Evolutionary conservation across 2,329 filamentous ascomycete species (phyloP), one percentile per base, ranked within the genome.

Genomic region (Botrytis pseudocinerea): DNA sequence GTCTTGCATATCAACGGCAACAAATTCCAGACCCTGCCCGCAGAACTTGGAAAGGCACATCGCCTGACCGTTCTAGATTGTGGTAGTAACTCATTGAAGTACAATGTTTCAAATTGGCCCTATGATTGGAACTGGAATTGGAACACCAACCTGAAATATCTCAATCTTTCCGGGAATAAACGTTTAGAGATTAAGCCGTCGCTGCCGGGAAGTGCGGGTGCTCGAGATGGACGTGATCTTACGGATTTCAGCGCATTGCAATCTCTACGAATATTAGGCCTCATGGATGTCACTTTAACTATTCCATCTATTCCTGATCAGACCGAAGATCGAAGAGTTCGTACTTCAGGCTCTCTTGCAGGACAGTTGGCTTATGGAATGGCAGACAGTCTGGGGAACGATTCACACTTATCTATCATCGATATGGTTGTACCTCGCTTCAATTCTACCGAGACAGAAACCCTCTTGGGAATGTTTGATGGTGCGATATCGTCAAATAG

Each of bases 101-200:
- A 99, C 87, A 99, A 99, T 81, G 97, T 99, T 65, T 96, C 94
- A 44, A 99, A 99, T 80, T 97, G 97, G 87, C 96, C 95, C 0
- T 99, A 99, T 81, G 96, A 99, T 81, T 99, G 96, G 96, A 99
- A 99, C 79, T 99, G 96, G 96, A 98, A 98, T 80, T 93, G 96
- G 87, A 99, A 99, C 79, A 93, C 93, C 66, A 97, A 98, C 78
- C 85, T 99, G 76, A 92, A 95, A 76, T 99, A 97, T 80, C 90
- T 99, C 75, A 99, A 98, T 80, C 86, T 99, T 80, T 98, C 95
- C 0, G 96, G 96, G 69, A 99, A 99, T 84, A 98, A 97, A 82
- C 91, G 95, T 69, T 84, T 99, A 48, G 96, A 99, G 82, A 98
- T 99, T 84, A 92, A 92, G 80, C 90, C 72, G 88, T 92, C 78